phyloP scores from a whole-genome alignment of 805 yeast genomes.

The Yamadazyma sp. region DNA sequence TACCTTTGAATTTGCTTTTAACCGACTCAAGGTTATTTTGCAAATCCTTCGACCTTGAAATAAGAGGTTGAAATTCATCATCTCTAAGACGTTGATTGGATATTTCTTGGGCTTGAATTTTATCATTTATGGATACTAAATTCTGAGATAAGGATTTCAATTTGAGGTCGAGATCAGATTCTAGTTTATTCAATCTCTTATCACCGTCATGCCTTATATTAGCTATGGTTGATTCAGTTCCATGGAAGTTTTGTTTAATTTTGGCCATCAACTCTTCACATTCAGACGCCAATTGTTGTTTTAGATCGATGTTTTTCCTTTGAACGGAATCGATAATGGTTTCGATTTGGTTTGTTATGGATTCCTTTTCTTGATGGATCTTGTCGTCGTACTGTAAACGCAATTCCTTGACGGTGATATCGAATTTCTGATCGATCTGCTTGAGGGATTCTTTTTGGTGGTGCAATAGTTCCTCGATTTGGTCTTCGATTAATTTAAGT shows the following conservation, averaged over 20 bases:
- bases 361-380: conserved; percentile 25
- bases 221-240: background rate
- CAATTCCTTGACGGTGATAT: conserved; percentile 20
- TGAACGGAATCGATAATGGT: conserved; percentile 31
- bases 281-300: conserved; percentile 15
- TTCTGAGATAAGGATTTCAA: background rate
- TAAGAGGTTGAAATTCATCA: background rate
- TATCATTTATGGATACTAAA: background rate
- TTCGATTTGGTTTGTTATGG: conserved; percentile 33
- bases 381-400: conserved; percentile 18
- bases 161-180: conserved; percentile 1
- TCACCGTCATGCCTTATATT: conserved; percentile 5
- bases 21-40: background rate
- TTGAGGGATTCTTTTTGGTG: conserved; percentile 21
- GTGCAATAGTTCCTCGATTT: conserved; percentile 26
- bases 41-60: background rate
- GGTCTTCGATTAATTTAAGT: conserved; percentile 29
- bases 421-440: conserved; percentile 23
- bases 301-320: conserved; percentile 25
- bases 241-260: conserved; percentile 6
- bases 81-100: background rate
- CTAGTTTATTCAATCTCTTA: conserved; percentile 5
- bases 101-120: background rate
- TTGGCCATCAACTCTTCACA: conserved; percentile 14
- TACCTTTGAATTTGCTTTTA: conserved; percentile 6